Base-by-base conservation (phyloP, 2,329 filamentous ascomycete species). In the Cladorrhinum sp. region DNA sequence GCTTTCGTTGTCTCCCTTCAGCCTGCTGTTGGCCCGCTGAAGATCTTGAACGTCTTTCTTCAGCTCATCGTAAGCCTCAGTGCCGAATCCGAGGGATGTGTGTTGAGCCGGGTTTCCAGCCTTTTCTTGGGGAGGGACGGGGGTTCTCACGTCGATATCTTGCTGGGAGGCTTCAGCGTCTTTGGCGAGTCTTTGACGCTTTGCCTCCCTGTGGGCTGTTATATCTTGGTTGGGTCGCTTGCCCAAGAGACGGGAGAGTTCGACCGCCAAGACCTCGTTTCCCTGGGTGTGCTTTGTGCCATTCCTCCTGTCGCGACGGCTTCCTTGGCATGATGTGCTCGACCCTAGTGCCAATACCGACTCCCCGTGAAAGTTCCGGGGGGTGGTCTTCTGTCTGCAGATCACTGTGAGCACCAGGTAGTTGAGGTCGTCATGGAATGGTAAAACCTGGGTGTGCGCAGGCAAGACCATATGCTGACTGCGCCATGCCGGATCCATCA, bases 381-480 rank as follows among this genome's bases (percentile, higher is more conserved):
- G n/a, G n/a, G n/a, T n/a, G n/a, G n/a, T n/a, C n/a, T 18, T 21
- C 39, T 12, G 16, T 2, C 18, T 1, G 18, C 55, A 55, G 8
- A 61, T 28, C 3, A 12, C n/a, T 18, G 52, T 64, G 18, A 61
- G 3, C 1, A 64, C 59, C 52, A 64, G n/a, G 28, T 61, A 52
- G 4, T 56, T 64, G 3, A 64, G 56, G 14, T 64, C 56, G 23
- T 64, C 62, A 14, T 20, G 7, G 14, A 64, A 64, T 0, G 62
- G 52, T 3, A 60, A 28, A 9, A 12, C 33, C 5, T 7, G 48
- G 3, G n/a, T 4, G 1, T 36, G 18, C n/a, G 1, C 3, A 7
- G 9, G 21, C 7, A 24, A 46, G 2, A 48, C 16, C 61, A 63
- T 63, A 21, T 53, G 52, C 1, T 7, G 5, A 7, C 9, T 1